These are phyloP conservation scores for Penicillium robsamsonii DNA, from an alignment of 495 filamentous ascomycete species.

Conservation along the genomic window DNA sequence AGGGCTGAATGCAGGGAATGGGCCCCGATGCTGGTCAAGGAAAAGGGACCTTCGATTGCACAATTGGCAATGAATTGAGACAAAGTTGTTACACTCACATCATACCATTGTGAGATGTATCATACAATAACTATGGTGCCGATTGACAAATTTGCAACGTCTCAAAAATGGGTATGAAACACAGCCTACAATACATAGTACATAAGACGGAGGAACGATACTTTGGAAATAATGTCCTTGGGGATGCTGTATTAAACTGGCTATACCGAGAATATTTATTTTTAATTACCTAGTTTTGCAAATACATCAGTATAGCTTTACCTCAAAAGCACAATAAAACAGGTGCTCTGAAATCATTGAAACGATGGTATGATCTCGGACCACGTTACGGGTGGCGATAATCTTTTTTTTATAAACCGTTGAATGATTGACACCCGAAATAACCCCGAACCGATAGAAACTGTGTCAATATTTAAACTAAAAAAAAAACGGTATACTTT, in stretches of 20 bases:
- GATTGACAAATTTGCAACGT: too few relatives aligned
- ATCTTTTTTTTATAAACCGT: background rate
- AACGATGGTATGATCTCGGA: background rate
- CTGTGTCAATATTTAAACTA: background rate
- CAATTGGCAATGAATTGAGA: background rate
- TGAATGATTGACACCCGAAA: background rate
- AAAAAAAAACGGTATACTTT: background rate
- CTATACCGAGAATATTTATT: too few relatives aligned
- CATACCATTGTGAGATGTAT: background rate
- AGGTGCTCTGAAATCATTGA: background rate
- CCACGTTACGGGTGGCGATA: conserved; percentile 2
- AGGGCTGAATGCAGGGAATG: background rate
- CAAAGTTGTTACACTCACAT: background rate
- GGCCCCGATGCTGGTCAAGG: background rate
- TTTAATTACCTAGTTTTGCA: too few relatives aligned
- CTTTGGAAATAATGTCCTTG: too few relatives aligned
- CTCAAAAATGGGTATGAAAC: background rate
- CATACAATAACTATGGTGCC: background rate
- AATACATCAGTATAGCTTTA: too few relatives aligned
- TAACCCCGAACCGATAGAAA: background rate
- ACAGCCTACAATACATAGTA: background rate
- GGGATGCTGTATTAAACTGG: too few relatives aligned
- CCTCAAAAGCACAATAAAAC: too few relatives aligned
- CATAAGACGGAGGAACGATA: background rate
- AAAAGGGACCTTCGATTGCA: background rate